Percentiles rank a stretch among this genome's conserved stretches.
These are phyloP conservation scores for Solanum medicagineum DNA, from an alignment of 257 asterid species.

Conservation along the genomic window DNA sequence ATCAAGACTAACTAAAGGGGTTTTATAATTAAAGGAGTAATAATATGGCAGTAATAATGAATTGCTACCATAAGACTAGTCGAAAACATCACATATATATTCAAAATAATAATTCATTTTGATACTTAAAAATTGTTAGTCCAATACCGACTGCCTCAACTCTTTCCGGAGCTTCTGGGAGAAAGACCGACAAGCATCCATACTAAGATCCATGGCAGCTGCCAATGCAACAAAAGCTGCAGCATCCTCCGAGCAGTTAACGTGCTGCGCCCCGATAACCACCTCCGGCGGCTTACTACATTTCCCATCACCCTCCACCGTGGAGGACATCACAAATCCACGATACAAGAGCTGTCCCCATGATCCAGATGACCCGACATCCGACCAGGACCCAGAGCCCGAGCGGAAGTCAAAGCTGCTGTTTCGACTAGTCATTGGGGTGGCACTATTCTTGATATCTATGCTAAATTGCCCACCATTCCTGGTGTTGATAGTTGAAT, in stretches of 20 bases:
- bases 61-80: no score
- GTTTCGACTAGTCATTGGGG: constrained; percentile 62
- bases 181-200: constrained; percentile 75
- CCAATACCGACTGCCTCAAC: constrained; percentile 38
- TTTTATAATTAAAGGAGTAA: no score
- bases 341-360: constrained; percentile 63
- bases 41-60: no score
- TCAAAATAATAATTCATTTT: no score
- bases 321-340: constrained; percentile 88
- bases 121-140: no score
- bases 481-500: constrained; percentile 36
- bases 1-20: no score
- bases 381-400: constrained; percentile 45
- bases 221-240: constrained; percentile 88
- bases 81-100: no score
- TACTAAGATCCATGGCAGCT: constrained; percentile 83
- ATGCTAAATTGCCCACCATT: constrained; percentile 61
- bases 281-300: constrained; percentile 63
- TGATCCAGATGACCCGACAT: constrained; percentile 58
- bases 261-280: constrained; percentile 83
- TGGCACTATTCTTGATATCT: constrained; percentile 56
- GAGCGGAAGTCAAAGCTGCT: constrained; percentile 70
- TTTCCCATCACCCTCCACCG: constrained; percentile 51
- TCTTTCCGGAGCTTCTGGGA: constrained; percentile 73
- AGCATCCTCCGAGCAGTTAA: constrained; percentile 82